These are phyloP conservation scores for Asterochloris erici DNA, from an alignment of 139 green algal genomes.

Conservation along the genomic window DNA sequence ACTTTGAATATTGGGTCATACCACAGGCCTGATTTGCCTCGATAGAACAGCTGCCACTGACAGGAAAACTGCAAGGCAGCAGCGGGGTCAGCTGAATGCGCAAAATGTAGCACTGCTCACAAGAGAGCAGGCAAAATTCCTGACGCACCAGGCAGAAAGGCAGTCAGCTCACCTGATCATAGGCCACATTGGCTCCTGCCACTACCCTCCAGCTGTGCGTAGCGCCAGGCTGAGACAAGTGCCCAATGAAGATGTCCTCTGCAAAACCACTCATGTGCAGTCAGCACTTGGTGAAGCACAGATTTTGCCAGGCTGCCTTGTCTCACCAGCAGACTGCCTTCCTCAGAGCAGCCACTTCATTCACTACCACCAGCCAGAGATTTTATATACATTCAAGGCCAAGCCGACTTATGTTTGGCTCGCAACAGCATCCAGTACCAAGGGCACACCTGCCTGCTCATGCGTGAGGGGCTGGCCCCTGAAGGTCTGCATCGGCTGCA, in stretches of 20 bases:
- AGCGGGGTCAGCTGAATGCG: slow-evolving; percentile 16
- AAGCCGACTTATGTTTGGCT: neutral
- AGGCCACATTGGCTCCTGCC: slow-evolving; percentile 40
- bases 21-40: slow-evolving; percentile 80
- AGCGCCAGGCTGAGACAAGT: slow-evolving; percentile 31
- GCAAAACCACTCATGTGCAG: slow-evolving; percentile 23
- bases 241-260: slow-evolving; percentile 71
- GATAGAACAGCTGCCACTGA: slow-evolving; percentile 84
- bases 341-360: too few species aligned
- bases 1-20: slow-evolving; percentile 84
- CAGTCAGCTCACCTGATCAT: slow-evolving; percentile 15
- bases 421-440: neutral
- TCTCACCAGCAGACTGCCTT: too few species aligned
- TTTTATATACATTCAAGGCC: too few species aligned
- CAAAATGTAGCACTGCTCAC: too few species aligned
- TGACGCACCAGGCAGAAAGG: neutral
- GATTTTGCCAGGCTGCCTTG: too few species aligned
- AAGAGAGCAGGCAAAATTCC: slow-evolving; percentile 7
- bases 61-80: slow-evolving; percentile 67
- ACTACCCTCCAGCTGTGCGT: slow-evolving; percentile 60
- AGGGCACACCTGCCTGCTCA: slow-evolving; percentile 4
- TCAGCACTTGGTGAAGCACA: too few species aligned
- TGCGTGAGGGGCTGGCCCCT: slow-evolving; percentile 50
- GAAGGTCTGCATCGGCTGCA: slow-evolving; percentile 74
- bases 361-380: too few species aligned